Percentiles rank a stretch among this genome's conserved stretches.
These are phyloP conservation scores for Russula earlei DNA, from an alignment of 768 basidiomycete genomes.

Conservation along the genomic window DNA sequence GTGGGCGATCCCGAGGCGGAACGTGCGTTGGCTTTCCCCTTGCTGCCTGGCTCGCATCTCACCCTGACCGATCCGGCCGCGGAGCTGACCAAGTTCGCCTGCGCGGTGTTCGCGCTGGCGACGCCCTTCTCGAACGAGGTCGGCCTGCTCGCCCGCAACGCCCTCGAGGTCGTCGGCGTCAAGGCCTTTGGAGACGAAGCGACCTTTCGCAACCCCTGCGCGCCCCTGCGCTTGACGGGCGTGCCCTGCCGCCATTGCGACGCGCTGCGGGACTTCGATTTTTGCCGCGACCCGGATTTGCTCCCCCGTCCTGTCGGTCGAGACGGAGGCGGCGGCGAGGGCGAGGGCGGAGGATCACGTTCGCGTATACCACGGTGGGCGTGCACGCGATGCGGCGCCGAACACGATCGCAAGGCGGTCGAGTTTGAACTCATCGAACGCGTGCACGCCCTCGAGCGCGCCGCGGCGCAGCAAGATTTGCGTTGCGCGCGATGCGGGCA, in stretches of 20 bases:
- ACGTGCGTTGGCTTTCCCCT: conserved; percentile 67
- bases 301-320: conserved; percentile 43
- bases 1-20: conserved; percentile 43
- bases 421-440: conserved; percentile 79
- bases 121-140: conserved; percentile 81
- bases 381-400: conserved; percentile 65
- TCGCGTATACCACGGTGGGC: conserved; percentile 45
- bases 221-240: conserved; percentile 72
- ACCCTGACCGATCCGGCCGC: conserved; percentile 70
- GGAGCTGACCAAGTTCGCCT: conserved; percentile 82
- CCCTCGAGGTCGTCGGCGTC: conserved; percentile 79
- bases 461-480: conserved; percentile 84
- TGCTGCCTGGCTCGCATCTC: conserved; percentile 80
- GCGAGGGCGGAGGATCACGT: no score
- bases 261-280: conserved; percentile 81
- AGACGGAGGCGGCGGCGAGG: conserved; percentile 31
- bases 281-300: conserved; percentile 86
- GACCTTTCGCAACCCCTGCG: conserved; percentile 84
- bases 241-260: conserved; percentile 88
- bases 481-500: conserved; percentile 84
- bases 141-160: conserved; percentile 77
- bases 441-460: conserved; percentile 57
- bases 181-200: conserved; percentile 84
- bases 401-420: conserved; percentile 83
- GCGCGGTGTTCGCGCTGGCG: conserved; percentile 71